phyloP scores from a whole-genome alignment of 2,329 filamentous ascomycete species.

The Paecilomyces fulvus region DNA sequence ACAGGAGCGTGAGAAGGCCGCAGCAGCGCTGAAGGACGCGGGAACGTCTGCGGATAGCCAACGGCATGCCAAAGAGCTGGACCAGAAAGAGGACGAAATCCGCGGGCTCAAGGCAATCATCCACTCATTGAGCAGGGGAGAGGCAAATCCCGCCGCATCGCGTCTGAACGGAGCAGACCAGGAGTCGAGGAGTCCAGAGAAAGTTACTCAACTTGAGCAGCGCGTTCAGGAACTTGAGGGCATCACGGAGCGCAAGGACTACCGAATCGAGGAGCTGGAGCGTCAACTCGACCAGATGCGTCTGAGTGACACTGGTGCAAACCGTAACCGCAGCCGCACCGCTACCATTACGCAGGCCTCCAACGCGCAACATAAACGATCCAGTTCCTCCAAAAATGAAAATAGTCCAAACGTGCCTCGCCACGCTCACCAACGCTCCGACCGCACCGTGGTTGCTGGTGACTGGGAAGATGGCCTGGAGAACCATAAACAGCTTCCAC shows the following conservation, averaged over 20 bases:
- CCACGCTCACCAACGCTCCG: slow-evolving; percentile 33
- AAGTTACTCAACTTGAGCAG: slow-evolving; percentile 60
- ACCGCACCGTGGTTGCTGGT: slow-evolving; percentile 34
- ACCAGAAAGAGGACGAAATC: slow-evolving; percentile 96
- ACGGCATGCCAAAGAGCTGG: slow-evolving; percentile 61
- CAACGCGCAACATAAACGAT: slow-evolving; percentile 24
- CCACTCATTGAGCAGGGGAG: slow-evolving; percentile 74
- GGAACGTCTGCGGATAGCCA: slow-evolving; percentile 38
- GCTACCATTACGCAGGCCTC: slow-evolving; percentile 27
- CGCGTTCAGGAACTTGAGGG: slow-evolving; percentile 72
- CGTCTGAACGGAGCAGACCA: slow-evolving; percentile 30
- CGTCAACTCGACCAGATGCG: slow-evolving; percentile 55
- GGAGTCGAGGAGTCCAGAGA: slow-evolving; percentile 47
- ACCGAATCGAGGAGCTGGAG: slow-evolving; percentile 76
- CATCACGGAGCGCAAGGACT: slow-evolving; percentile 62
- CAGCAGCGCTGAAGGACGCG: slow-evolving; percentile 49
- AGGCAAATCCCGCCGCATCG: slow-evolving; percentile 19
- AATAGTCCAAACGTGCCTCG: slow-evolving; percentile 16
- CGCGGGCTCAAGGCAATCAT: slow-evolving; percentile 96
- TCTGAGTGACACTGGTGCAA: slow-evolving; percentile 14
- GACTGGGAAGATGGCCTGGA: slow-evolving; percentile 31
- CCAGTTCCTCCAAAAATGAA: slow-evolving; percentile 19
- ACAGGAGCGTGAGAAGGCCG: slow-evolving; percentile 76
- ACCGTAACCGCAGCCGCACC: slow-evolving; percentile 28
- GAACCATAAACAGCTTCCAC: slow-evolving; percentile 15